Evolutionary conservation across 208 protist genomes (phyloP).

Genomic region (Trypanosoma rangeli): DNA sequence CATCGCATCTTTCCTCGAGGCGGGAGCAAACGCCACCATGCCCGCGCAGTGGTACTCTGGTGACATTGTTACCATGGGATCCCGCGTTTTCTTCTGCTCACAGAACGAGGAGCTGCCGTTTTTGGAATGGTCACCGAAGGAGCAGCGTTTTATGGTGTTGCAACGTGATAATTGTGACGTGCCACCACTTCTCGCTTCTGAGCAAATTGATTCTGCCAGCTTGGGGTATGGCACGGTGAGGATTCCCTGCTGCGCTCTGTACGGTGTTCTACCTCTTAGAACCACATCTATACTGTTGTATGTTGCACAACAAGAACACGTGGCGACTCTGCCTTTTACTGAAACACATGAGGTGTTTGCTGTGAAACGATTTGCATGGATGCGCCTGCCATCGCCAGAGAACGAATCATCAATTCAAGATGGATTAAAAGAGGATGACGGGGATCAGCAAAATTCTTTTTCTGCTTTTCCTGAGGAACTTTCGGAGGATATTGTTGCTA

Average conservation of each 20-base stretch:
- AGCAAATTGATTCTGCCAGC: background rate
- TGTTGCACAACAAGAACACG: slow-evolving; percentile 41
- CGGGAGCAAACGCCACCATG: slow-evolving; percentile 1
- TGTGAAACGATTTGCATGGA: slow-evolving; percentile 52
- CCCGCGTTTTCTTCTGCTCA: slow-evolving; percentile 28
- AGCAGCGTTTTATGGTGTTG: slow-evolving; percentile 44
- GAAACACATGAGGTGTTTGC: slow-evolving; percentile 46
- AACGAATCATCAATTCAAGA: background rate
- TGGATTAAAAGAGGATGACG: slow-evolving; percentile 2
- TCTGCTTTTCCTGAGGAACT: slow-evolving; percentile 19
- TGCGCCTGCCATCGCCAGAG: slow-evolving; percentile 37
- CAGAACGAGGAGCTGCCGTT: slow-evolving; percentile 27
- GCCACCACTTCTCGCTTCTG: background rate
- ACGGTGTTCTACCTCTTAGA: slow-evolving; percentile 68
- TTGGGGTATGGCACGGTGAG: slow-evolving; percentile 15
- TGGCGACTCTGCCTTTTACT: slow-evolving; percentile 30
- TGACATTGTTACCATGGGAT: slow-evolving; percentile 13
- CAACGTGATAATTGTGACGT: slow-evolving; percentile 17
- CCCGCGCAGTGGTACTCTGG: slow-evolving; percentile 6
- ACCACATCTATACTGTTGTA: slow-evolving; percentile 61
- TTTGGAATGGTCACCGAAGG: slow-evolving; percentile 46
- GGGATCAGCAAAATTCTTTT: background rate
- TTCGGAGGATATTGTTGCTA: slow-evolving; percentile 35
- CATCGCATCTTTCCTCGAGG: background rate
- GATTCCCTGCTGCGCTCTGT: slow-evolving; percentile 56